phyloP scores from a whole-genome alignment of 169 alveolate genomes.

The Miamiensis avidus region DNA sequence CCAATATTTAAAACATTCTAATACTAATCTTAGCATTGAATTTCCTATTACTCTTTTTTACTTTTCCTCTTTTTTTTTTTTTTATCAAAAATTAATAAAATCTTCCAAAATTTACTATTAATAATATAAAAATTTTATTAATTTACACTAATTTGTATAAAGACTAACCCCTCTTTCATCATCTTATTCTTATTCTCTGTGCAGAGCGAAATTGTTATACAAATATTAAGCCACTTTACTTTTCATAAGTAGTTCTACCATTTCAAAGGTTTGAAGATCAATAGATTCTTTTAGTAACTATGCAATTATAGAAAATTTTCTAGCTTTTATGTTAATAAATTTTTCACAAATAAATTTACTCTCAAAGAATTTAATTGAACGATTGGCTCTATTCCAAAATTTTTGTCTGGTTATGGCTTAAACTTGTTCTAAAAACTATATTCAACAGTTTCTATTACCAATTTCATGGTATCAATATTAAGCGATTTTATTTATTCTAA shows the following conservation, averaged over 20 bases:
- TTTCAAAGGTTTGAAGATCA: not conserved
- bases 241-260: not conserved
- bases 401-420: not conserved
- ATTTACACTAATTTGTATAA: not conserved
- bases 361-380: not conserved
- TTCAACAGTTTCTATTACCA: not conserved
- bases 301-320: too few species aligned
- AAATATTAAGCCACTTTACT: not conserved
- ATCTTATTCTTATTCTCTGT: not conserved
- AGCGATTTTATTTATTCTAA: not conserved
- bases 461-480: not conserved
- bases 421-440: not conserved
- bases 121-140: too few species aligned
- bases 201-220: not conserved
- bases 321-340: not conserved
- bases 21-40: not conserved
- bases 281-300: not conserved
- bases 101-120: not conserved
- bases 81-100: not conserved
- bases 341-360: not conserved
- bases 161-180: not conserved
- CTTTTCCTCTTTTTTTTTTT: not conserved
- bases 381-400: too few species aligned
- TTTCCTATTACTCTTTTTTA: not conserved
- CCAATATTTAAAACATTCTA: not conserved